Evolutionary conservation across 176 grass and related monocot genomes (phyloP).

Genomic region (Alloteropsis semialata): DNA sequence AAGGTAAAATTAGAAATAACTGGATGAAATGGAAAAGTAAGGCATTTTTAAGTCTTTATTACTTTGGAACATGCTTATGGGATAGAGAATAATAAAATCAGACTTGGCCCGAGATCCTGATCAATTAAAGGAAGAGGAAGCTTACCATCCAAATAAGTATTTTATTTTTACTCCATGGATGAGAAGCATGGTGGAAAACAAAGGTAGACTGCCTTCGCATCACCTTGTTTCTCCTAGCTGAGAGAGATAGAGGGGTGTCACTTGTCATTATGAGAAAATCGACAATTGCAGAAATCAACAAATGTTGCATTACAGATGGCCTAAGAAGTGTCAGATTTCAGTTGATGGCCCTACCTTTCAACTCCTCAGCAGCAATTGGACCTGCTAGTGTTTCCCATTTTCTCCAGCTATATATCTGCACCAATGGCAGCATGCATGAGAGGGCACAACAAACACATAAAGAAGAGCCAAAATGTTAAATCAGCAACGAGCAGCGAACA

Average conservation of each 20-base stretch:
- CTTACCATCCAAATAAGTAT: slow-evolving; percentile 96
- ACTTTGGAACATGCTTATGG: background rate
- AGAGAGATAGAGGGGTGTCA: slow-evolving; percentile 1
- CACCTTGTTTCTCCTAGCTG: slow-evolving; percentile 78
- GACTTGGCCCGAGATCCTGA: background rate
- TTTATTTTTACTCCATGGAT: slow-evolving; percentile 98
- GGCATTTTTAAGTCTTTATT: too few relatives aligned
- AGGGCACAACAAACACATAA: background rate
- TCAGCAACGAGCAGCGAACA: background rate
- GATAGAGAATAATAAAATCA: slow-evolving; percentile 3
- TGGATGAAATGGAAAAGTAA: background rate
- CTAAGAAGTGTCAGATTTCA: slow-evolving; percentile 2
- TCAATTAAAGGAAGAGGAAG: background rate
- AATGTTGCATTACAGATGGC: background rate
- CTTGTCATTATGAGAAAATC: too few relatives aligned
- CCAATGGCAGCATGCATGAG: background rate
- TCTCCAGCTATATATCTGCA: slow-evolving; percentile 97
- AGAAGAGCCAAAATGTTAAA: background rate
- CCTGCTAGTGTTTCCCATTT: slow-evolving; percentile 81
- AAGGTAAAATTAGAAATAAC: background rate
- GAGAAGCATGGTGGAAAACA: slow-evolving; percentile 87
- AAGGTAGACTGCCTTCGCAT: slow-evolving; percentile 91
- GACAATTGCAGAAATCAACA: background rate
- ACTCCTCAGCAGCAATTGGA: slow-evolving; percentile 56
- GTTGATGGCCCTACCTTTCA: slow-evolving; percentile 60